phyloP scores from a whole-genome alignment of 345 rosid genomes.

The sweet orange (Citrus sinensis) region DNA sequence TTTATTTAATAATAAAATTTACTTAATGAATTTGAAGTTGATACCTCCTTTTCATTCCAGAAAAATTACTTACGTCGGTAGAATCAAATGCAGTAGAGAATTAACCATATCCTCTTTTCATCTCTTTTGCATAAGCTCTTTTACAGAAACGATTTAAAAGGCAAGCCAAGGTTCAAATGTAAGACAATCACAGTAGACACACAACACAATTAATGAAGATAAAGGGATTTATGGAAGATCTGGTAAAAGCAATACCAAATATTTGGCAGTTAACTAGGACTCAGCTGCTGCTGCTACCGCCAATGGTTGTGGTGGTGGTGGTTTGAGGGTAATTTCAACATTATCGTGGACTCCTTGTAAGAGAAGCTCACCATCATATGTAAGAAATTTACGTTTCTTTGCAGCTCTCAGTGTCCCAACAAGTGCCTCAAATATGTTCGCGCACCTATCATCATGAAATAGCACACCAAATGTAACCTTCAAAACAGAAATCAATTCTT shows the following conservation, averaged over 20 bases:
- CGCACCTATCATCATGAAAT: conserved; percentile 82
- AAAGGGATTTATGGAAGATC: neutral
- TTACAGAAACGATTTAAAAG: neutral
- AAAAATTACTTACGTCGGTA: neutral
- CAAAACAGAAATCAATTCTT: conserved; percentile 8
- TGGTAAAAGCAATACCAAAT: neutral
- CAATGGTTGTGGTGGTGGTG: conserved; percentile 34
- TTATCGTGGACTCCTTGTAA: conserved; percentile 96
- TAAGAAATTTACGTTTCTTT: conserved; percentile 69
- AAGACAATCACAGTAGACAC: neutral
- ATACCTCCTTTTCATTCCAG: neutral
- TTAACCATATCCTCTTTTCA: neutral
- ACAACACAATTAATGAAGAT: neutral
- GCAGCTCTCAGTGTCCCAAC: conserved; percentile 96
- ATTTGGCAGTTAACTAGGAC: conserved; percentile 7
- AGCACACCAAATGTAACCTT: conserved; percentile 90
- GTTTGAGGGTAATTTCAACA: conserved; percentile 72
- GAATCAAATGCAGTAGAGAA: neutral
- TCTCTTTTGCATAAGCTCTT: neutral
- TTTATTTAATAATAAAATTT: neutral
- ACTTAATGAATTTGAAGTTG: neutral
- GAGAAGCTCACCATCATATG: conserved; percentile 76
- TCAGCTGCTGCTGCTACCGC: conserved; percentile 8
- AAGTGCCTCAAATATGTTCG: conserved; percentile 92
- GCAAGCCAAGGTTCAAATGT: neutral